Base-by-base conservation (phyloP, 1,139 yeast genomes). In the Yamadazyma atmosphaerica region DNA sequence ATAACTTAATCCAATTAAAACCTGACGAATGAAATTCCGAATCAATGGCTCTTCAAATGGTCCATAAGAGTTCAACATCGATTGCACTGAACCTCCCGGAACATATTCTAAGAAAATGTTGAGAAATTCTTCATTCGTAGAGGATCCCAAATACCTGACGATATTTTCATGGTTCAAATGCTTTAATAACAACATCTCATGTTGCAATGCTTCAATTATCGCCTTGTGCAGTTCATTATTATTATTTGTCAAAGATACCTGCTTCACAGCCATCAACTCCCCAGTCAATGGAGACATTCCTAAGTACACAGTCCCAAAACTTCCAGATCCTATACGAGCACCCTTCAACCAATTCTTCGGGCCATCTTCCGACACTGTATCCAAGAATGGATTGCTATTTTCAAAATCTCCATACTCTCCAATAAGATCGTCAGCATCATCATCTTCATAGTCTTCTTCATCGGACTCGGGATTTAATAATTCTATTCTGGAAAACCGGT, bases 201-300 rank as follows among this genome's bases (percentile, higher is more conserved):
- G 83, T 51, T 86, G 86, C 43, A 87, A 60, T 1, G 96, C 95
- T 44, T 86, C 94, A 17, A 86, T 77, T 86, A 90, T 84, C 4
- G 63, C 69, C 58, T 56, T 71, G 63, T 67, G 84, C 69, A 54
- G 72, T 43, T 67, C 75, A 54, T 55, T 61, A 49, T 52, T 60
- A 42, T 65, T 74, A 38, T 59, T 64, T 1, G 86, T 83, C 15
- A 89, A 60, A 32, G 84, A 84, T 0, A 92, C 96, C 58, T 90
- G 97, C 54, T 92, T 92, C 11, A 92, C 96, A 0, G 98, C 98
- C 96, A 92, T 88, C 39, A 92, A 69, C 55, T 89, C 98, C 32
- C 98, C 98, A 0, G 96, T 89, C 32, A 83, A 66, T 1, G 96
- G 86, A 56, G 89, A 88, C 83, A 92, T 82, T 1, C 97, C 98